Conservation (phyloP, 1,284 basidiomycete genomes). For the Sanghuangporus sanghuang region DNA sequence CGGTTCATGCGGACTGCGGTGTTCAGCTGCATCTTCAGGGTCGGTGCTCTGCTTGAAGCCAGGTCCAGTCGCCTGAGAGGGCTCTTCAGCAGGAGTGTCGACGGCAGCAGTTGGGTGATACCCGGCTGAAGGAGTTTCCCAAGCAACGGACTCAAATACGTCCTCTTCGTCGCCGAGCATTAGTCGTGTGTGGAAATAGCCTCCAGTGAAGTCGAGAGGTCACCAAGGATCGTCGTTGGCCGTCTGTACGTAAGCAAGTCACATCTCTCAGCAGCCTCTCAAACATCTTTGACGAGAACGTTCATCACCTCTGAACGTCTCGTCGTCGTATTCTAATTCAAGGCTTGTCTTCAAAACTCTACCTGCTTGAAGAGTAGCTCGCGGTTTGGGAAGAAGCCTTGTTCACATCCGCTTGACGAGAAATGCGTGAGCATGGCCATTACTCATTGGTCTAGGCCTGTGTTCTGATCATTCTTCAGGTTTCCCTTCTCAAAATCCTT, state of each 20-base stretch:
- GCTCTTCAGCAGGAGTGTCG: conserved; percentile 21
- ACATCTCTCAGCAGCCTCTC: not conserved
- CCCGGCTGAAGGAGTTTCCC: conserved; percentile 64
- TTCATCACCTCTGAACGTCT: conserved; percentile 1
- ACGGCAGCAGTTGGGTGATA: conserved; percentile 35
- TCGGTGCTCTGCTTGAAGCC: conserved; percentile 74
- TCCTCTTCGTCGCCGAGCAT: conserved; percentile 82
- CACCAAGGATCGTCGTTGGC: not conserved
- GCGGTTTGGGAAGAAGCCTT: not conserved
- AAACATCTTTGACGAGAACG: not conserved
- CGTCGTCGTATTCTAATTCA: not conserved
- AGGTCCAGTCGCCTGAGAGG: conserved; percentile 45
- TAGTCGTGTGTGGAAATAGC: not conserved
- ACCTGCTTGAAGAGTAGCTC: too few species aligned
- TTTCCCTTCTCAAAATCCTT: conserved; percentile 9
- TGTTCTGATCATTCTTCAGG: conserved; percentile 7
- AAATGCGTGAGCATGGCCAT: conserved; percentile 5
- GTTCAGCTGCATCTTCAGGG: conserved; percentile 47
- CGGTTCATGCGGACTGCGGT: conserved; percentile 60
- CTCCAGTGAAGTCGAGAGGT: not conserved
- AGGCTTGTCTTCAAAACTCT: not conserved
- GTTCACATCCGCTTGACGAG: not conserved
- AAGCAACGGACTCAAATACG: conserved; percentile 81
- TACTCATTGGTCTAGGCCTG: not conserved
- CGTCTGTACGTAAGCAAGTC: not conserved